A percentile compares a stretch with the other conserved stretches of the same genome.
These are phyloP conservation scores for Colletotrichum kahawae DNA, from an alignment of 2,329 filamentous ascomycete genomes.

Conservation along the genomic window DNA sequence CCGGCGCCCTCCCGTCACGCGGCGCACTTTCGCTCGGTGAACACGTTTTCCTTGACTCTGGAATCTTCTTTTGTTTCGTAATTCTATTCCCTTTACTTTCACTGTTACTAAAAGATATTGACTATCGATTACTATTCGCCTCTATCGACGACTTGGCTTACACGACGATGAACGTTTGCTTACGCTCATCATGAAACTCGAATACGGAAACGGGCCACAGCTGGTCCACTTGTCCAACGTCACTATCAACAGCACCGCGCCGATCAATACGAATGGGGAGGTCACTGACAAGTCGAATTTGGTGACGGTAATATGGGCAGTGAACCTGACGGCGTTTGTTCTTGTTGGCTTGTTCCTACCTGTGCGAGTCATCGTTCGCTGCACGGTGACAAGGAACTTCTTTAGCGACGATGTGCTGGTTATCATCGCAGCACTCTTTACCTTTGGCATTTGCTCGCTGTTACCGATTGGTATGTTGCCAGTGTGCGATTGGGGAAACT, in stretches of 20 bases:
- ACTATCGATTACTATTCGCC: not conserved
- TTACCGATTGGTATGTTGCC: constrained; percentile 4
- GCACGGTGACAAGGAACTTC: constrained; percentile 10
- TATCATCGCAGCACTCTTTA: constrained; percentile 16
- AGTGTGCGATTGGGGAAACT: accelerated
- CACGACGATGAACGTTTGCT: not conserved
- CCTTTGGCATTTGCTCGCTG: constrained; percentile 9
- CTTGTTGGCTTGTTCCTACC: constrained; percentile 8
- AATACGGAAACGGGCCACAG: not conserved
- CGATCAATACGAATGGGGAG: not conserved
- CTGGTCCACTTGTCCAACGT: not conserved
- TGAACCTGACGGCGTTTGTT: constrained; percentile 17
- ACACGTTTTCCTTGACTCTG: not conserved
- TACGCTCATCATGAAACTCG: not conserved
- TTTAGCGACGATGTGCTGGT: constrained; percentile 20
- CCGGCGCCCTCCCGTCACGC: not conserved
- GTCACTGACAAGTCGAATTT: not conserved
- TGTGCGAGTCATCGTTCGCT: constrained; percentile 9
- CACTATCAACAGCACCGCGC: not conserved
- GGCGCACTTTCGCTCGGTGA: not conserved
- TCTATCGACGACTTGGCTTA: not conserved
- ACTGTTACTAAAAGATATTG: not conserved
- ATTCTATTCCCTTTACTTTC: not conserved
- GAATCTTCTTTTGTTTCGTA: not conserved
- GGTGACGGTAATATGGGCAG: constrained; percentile 7